A percentile compares a stretch with the other conserved stretches of the same genome.
Conservation (phyloP, 176 grass and related monocot genomes). For the Leersia perrieri region DNA sequence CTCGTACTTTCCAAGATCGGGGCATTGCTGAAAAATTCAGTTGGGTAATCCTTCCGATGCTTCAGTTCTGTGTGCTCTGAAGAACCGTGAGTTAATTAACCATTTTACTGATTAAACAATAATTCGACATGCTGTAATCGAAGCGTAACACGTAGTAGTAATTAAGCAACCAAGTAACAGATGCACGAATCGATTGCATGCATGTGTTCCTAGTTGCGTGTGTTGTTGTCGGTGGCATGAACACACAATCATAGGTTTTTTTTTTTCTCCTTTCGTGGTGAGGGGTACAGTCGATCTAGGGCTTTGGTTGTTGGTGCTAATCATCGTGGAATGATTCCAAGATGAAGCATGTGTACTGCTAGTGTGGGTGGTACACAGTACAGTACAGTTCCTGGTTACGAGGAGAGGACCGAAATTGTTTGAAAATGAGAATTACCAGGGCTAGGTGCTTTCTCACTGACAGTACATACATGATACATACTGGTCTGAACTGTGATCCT, state of each 20-base stretch:
- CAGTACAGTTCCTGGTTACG: neutral
- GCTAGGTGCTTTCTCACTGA: neutral
- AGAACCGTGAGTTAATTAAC: neutral
- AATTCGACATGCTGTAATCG: neutral
- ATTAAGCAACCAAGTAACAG: neutral
- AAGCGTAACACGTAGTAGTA: neutral
- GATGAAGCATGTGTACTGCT: neutral
- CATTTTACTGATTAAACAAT: neutral
- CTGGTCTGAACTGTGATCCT: too few species aligned
- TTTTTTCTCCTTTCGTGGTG: too few species aligned
- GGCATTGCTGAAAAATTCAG: neutral
- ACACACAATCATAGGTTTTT: too few species aligned
- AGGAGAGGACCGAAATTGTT: neutral
- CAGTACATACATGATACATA: too few species aligned
- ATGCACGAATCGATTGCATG: neutral
- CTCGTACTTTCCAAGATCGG: neutral
- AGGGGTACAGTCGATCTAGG: too few species aligned
- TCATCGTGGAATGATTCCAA: conserved; percentile 23
- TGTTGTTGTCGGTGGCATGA: neutral
- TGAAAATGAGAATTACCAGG: neutral
- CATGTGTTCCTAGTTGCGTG: too few species aligned
- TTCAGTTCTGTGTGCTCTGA: neutral
- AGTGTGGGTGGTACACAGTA: neutral
- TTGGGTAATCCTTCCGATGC: neutral
- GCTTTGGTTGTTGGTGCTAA: conserved; percentile 24